Evolutionary conservation across 1,284 basidiomycete genomes (phyloP).

Genomic region (Trichosporon inkin): DNA sequence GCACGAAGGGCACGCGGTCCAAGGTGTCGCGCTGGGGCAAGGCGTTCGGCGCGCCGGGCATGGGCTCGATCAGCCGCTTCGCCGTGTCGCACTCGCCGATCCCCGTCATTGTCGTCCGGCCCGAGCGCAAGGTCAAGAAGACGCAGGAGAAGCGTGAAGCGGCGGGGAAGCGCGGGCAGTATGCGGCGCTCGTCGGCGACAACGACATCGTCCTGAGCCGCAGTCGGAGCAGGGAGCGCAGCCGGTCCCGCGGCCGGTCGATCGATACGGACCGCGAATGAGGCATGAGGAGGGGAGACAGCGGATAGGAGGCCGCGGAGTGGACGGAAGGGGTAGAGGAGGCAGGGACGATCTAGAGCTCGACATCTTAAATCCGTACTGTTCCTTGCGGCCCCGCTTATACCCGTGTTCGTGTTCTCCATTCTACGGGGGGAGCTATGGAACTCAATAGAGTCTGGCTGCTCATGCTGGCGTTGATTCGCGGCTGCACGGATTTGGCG

Average conservation of each 20-base stretch:
- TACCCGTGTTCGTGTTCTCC: too few relatives aligned
- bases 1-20: conserved; percentile 70
- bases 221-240: conserved; percentile 38
- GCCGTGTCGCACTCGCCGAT: conserved; percentile 84
- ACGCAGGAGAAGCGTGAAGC: conserved; percentile 73
- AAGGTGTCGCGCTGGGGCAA: conserved; percentile 60
- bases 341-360: too few relatives aligned
- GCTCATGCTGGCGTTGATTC: too few relatives aligned
- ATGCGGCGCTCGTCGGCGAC: conserved; percentile 51
- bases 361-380: too few relatives aligned
- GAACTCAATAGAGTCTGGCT: too few relatives aligned
- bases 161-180: conserved; percentile 75
- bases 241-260: conserved; percentile 10
- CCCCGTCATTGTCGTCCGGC: conserved; percentile 82
- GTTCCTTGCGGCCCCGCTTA: too few relatives aligned
- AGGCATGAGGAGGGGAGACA: background rate
- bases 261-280: conserved; percentile 30
- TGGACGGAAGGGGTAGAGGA: too few relatives aligned
- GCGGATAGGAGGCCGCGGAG: too few relatives aligned
- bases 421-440: too few relatives aligned
- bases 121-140: conserved; percentile 80
- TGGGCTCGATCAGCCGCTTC: conserved; percentile 58
- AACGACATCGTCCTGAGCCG: conserved; percentile 39
- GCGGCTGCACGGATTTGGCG: too few relatives aligned
- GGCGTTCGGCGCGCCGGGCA: conserved; percentile 57